Evolutionary conservation across 2,329 filamentous ascomycete genomes (phyloP).

Genomic region (Neofusicoccum sp.): DNA sequence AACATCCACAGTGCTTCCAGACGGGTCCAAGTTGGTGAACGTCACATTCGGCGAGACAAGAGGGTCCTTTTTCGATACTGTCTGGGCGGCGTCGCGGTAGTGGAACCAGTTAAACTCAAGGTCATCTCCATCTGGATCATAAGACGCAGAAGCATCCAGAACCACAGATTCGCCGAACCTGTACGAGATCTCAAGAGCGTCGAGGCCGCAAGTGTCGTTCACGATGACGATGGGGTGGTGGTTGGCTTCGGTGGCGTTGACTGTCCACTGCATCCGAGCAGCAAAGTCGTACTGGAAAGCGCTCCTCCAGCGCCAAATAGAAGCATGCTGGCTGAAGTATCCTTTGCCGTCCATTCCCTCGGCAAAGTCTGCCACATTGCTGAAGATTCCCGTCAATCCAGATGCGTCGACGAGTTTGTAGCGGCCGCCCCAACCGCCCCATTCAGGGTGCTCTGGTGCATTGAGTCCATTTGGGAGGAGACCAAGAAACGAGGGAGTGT

Average conservation of each 20-base stretch:
- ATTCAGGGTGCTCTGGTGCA: slow-evolving; percentile 38
- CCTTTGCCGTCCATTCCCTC: slow-evolving; percentile 33
- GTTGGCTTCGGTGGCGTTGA: slow-evolving; percentile 7
- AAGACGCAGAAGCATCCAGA: slow-evolving; percentile 21
- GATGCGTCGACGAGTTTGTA: slow-evolving; percentile 30
- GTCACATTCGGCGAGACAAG: slow-evolving; percentile 8
- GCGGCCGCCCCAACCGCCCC: slow-evolving; percentile 45
- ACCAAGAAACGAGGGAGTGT: slow-evolving; percentile 43
- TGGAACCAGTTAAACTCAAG: slow-evolving; percentile 24
- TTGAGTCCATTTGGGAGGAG: slow-evolving; percentile 44
- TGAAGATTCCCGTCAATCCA: slow-evolving; percentile 25
- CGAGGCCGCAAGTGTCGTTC: slow-evolving; percentile 19
- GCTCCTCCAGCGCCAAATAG: slow-evolving; percentile 45
- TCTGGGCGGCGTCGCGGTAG: slow-evolving; percentile 17
- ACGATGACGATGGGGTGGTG: slow-evolving; percentile 24
- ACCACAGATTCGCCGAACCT: slow-evolving; percentile 17
- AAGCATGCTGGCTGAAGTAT: slow-evolving; percentile 31
- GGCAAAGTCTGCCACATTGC: slow-evolving; percentile 35
- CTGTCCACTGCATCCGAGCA: slow-evolving; percentile 42
- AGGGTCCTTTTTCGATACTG: background rate
- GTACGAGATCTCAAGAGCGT: slow-evolving; percentile 10
- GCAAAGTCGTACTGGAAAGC: slow-evolving; percentile 46
- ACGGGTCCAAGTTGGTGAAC: background rate
- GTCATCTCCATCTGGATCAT: slow-evolving; percentile 22
- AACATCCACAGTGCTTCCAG: background rate